phyloP scores from a whole-genome alignment of 768 basidiomycete genomes.

The Rhizopogon sp. region DNA sequence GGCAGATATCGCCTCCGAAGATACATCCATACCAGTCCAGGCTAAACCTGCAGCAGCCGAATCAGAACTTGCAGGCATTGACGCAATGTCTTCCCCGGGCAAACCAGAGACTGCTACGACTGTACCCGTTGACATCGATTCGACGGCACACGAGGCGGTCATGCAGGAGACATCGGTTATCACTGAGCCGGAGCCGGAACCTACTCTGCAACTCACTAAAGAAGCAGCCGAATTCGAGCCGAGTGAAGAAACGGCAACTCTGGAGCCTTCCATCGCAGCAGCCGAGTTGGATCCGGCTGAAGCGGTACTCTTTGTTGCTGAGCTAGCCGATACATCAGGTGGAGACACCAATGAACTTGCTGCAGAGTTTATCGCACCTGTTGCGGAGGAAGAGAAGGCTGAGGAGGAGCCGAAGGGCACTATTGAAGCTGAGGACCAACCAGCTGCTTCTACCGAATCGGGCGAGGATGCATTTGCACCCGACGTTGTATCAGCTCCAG shows the following conservation, averaged over 20 bases:
- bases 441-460: background rate
- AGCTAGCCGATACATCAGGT: background rate
- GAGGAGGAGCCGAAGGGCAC: background rate
- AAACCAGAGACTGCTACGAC: background rate
- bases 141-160: background rate
- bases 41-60: background rate
- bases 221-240: background rate
- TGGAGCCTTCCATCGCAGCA: background rate
- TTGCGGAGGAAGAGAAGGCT: background rate
- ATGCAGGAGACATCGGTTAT: background rate
- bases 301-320: background rate
- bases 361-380: background rate
- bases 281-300: background rate
- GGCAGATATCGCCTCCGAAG: background rate
- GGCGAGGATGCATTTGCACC: background rate
- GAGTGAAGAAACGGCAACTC: background rate
- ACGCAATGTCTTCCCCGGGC: background rate
- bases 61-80: too few relatives aligned
- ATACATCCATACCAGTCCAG: background rate
- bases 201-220: background rate
- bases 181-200: background rate
- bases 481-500: background rate
- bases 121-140: background rate
- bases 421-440: background rate
- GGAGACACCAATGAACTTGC: background rate